phyloP scores from a whole-genome alignment of 805 yeast species.

The Barnettozyma botsteinii region DNA sequence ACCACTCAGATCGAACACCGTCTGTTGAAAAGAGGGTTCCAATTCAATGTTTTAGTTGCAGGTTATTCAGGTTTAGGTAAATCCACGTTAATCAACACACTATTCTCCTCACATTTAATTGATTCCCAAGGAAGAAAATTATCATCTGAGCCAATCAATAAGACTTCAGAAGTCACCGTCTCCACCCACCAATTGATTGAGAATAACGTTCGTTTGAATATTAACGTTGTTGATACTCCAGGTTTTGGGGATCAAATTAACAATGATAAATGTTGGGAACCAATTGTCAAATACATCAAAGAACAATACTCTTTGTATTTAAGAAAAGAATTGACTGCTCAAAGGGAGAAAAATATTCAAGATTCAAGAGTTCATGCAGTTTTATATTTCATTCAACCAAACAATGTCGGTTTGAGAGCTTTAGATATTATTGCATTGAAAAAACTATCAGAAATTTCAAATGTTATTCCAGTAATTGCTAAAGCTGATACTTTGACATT shows the following conservation, averaged over 20 bases:
- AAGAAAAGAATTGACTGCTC: slow-evolving; percentile 92
- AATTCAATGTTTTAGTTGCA: slow-evolving; percentile 89
- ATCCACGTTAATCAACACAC: slow-evolving; percentile 83
- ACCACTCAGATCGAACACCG: slow-evolving; percentile 93
- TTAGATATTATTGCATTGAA: slow-evolving; percentile 79
- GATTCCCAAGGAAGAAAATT: slow-evolving; percentile 67
- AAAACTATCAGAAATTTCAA: slow-evolving; percentile 82
- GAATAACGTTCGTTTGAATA: slow-evolving; percentile 78
- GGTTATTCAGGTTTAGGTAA: slow-evolving; percentile 94
- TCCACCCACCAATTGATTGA: slow-evolving; percentile 69
- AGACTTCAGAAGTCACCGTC: slow-evolving; percentile 80
- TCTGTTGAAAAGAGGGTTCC: slow-evolving; percentile 86
- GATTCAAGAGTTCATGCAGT: slow-evolving; percentile 95
- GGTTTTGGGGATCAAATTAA: slow-evolving; percentile 97
- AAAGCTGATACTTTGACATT: slow-evolving; percentile 86
- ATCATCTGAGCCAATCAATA: slow-evolving; percentile 66
- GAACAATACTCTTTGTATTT: slow-evolving; percentile 90
- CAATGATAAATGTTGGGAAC: slow-evolving; percentile 96
- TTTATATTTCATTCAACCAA: slow-evolving; percentile 85
- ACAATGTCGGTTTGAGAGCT: slow-evolving; percentile 76
- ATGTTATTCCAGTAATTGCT: slow-evolving; percentile 93
- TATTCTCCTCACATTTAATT: slow-evolving; percentile 78
- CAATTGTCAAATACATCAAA: slow-evolving; percentile 86
- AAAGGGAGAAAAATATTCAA: slow-evolving; percentile 72
- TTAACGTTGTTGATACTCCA: slow-evolving; percentile 93